Evolutionary conservation across 371 early-diverging fungal genomes (phyloP), one percentile per base, ranked within the genome.

Genomic region (Mucor circinelloides): DNA sequence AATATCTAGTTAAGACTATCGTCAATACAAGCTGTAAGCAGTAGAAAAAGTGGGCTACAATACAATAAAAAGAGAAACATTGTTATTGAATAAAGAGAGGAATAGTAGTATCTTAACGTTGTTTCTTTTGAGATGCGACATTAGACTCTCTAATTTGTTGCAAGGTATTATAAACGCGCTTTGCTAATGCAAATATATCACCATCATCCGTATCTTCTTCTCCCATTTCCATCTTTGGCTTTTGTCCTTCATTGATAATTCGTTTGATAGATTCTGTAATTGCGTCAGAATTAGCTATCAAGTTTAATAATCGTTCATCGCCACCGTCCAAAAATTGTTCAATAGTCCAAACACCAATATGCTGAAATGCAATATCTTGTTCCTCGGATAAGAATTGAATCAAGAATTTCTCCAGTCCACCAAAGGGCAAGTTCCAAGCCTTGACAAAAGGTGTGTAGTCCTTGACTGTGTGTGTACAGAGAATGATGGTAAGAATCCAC

Each of bases 341-440:
- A 65, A 95, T 86, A 15, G 95, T 94, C 95, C 95, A 95, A n/a
- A 95, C 86, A 7, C 92, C 93, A 71, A 95, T 92, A 67, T 93
- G 94, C 67, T 91, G 91, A 69, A 93, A 92, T 19, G 91, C 89
- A 62, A 87, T 76, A 61, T 91, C 94, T 50, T 83, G 82, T 28
- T 83, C 82, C 58, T 90, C 89, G 21, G 80, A 81, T 31, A 94
- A 73, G 75, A 94, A 95, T 36, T 82, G 80, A 12, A 85, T 80
- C 60, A 95, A 72, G 55, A 94, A 95, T 27, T 86, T 87, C 54
- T 90, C 81, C 34, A 95, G 77, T 0, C 93, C 93, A 46, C 88
- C 89, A 19, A 77, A 77, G 10, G 93, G 92, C 34, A 81, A 63
- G 60, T 84, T 73, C 91, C 95, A 95, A 13, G 87, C 87, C 17